Evolutionary conservation across 2,329 filamentous ascomycete species (phyloP), one percentile per base, ranked within the genome.

Genomic region (Thelonectria blattea): DNA sequence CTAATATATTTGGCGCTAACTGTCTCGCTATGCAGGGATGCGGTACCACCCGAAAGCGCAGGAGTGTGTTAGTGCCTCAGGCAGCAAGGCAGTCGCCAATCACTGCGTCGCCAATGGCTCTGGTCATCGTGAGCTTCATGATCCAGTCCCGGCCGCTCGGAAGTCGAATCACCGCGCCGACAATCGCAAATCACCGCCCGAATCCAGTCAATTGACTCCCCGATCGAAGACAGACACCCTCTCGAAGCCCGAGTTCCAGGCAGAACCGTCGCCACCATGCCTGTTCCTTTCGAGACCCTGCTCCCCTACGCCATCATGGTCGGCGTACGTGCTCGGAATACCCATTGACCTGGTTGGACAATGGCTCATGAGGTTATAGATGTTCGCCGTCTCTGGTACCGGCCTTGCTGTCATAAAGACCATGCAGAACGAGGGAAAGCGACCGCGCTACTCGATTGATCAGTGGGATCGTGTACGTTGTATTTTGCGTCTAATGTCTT

Each of bases 251-350:
- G 63, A 72, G 72, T 68, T 74, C 73, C 54, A 64, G 63, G 72
- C 70, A 74, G 73, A 74, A 52, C 62, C 66, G 55, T 54, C 65
- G 59, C 67, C 70, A 69, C 56, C 62, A 89, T 89, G 86, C 83
- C 84, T 61, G 77, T 89, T 65, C 86, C 86, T 49, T 89, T 88
- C 77, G 86, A 89, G 76, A 78, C 85, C 51, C 72, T 89, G 66
- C 79, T 89, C 76, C 86, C 86, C 45, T 88, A 88, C 75, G 86
- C 78, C 75, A 88, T 89, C 80, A 85, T 88, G 75, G 75, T 85
- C 69, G 80, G 76, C 72, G 86, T 88, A 81, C 75, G 84, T 74
- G 8, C 20, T 52, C 52, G 50, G 46, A n/a, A 59, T 50, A 55
- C 52, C 34, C 61, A 43, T 53, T 56, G 45, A 30, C 37, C 27